These are phyloP conservation scores for Serendipita indica DNA, from an alignment of 768 basidiomycete species.

Conservation along the genomic window DNA sequence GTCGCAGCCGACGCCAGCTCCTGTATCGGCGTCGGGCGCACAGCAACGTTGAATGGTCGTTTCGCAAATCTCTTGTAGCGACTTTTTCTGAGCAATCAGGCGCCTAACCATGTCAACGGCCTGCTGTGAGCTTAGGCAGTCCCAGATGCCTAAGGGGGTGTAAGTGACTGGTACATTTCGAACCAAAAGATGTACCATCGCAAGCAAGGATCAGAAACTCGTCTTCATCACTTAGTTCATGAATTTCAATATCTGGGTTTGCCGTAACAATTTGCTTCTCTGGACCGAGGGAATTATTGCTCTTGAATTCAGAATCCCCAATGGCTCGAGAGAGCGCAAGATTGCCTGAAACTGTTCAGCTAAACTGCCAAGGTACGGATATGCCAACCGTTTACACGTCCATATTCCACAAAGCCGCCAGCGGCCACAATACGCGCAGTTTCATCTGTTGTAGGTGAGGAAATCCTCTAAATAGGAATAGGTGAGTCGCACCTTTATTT, in stretches of 20 bases:
- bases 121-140: slow-evolving; percentile 87
- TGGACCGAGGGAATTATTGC: slow-evolving; percentile 62
- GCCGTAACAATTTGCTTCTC: slow-evolving; percentile 92
- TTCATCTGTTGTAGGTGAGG: slow-evolving; percentile 46
- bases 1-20: slow-evolving; percentile 91
- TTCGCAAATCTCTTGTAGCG: slow-evolving; percentile 73
- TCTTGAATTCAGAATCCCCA: slow-evolving; percentile 98
- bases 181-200: slow-evolving; percentile 49
- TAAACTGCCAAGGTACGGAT: slow-evolving; percentile 14
- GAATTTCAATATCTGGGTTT: slow-evolving; percentile 78
- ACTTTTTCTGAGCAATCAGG: slow-evolving; percentile 61
- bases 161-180: slow-evolving; percentile 9
- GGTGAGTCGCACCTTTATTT: slow-evolving; percentile 65
- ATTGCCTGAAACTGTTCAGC: slow-evolving; percentile 45
- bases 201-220: slow-evolving; percentile 96
- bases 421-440: slow-evolving; percentile 73
- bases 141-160: slow-evolving; percentile 77
- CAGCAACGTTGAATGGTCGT: slow-evolving; percentile 84
- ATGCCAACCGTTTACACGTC: slow-evolving; percentile 95
- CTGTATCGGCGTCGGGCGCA: slow-evolving; percentile 82
- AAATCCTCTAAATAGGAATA: too few relatives aligned
- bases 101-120: slow-evolving; percentile 79
- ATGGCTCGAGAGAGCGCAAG: slow-evolving; percentile 88
- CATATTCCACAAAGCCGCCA: slow-evolving; percentile 92
- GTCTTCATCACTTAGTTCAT: slow-evolving; percentile 73